Base-by-base conservation (phyloP, 768 basidiomycete genomes). In the button mushroom (Agaricus bisporus) region DNA sequence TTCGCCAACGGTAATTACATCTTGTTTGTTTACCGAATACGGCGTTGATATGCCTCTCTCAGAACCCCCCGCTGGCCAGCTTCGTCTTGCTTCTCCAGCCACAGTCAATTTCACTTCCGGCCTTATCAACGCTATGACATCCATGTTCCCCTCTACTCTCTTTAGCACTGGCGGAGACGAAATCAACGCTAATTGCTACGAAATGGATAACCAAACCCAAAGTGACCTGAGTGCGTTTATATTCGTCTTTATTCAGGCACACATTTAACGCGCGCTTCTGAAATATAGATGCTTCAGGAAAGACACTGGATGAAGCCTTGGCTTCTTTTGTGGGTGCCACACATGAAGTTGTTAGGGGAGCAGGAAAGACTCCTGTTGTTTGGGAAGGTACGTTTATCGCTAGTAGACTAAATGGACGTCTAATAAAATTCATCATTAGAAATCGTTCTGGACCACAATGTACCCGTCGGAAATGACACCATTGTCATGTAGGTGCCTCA, bases 101-200 rank as follows among this genome's bases (percentile, higher is more conserved):
- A 85, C 84, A 7, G 69, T 80, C 53, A 71, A 79, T 38, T 93
- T 90, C 52, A 79, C 82, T 0, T 63, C 74, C 0, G 66, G 64
- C 7, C 61, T 94, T 11, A 66, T 92, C 60, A 67, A 66, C 0
- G 68, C 78, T 0, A 74, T 82, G 11, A 81, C 84, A 0, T 62
- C 68, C 15, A 69, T 74, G 22, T 64, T 88, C 2, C 78, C 81
- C 0, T 80, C 81, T 2, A 72, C 61, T n/a, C 73, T 88, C 57
- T 83, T 94, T 59, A 80, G 81, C 58, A 88, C 89, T 0, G 92
- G 92, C 0, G 91, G 92, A 0, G 91, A 93, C 58, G 90, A 92
- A 60, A 63, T 92, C 56, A 91, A 92, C 55, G 64, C 67, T 2
- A 72, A 73, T 12, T 89, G 88, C 64, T 91, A 89, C 59, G 63